Base-by-base conservation (phyloP, 2,329 filamentous ascomycete genomes). In the Colletotrichum sp. region DNA sequence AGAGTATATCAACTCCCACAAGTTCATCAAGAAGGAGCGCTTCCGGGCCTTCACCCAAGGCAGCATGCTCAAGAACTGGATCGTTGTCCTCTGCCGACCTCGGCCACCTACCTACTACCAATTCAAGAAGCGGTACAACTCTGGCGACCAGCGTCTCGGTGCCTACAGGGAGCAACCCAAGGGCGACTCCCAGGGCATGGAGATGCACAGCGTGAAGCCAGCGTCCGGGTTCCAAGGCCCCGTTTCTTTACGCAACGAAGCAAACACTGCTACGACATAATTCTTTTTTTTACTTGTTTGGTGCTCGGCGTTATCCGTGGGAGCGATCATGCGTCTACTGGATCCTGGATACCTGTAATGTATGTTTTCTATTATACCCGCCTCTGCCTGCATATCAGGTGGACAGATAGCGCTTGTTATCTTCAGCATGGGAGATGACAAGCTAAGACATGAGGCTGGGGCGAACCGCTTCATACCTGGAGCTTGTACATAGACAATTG, bases 1-100 rank as follows among this genome's bases (percentile, higher is more conserved):
- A 79, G 97, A 99, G 85, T 98, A 98, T 84, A 92, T 99, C 78
- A 98, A 98, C 85, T 96, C 95, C 6, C 95, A 98, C 85, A 99
- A 99, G 85, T 99, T 99, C 83, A 88, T 94, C 78, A 98, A 97
- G 86, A 94, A 94, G 80, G 96, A 99, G 83, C 92, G 97, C 15
- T 98, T 98, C 85, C 90, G 96, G 59, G 95, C 97, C 2, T 99
- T 98, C 80, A 96, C 93, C 3, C 96, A 98, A 81, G 93, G 93
- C 44, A 94, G 88, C 79, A 87, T 94, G 64, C 84, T 94, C 81
- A 93, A 90, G 81, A 99, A 99, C 84, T 96, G 95, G 90, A 85
- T 95, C 49, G 90, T 93, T 9, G 96, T 98, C 15, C 88, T 99
- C 66, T 93, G 93, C 79, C 93, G 96, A 65, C 96, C 97, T 15